Percentiles rank a stretch among this genome's conserved stretches.
Conservation (phyloP, 495 filamentous ascomycete species). For the Daldinia grandis region DNA sequence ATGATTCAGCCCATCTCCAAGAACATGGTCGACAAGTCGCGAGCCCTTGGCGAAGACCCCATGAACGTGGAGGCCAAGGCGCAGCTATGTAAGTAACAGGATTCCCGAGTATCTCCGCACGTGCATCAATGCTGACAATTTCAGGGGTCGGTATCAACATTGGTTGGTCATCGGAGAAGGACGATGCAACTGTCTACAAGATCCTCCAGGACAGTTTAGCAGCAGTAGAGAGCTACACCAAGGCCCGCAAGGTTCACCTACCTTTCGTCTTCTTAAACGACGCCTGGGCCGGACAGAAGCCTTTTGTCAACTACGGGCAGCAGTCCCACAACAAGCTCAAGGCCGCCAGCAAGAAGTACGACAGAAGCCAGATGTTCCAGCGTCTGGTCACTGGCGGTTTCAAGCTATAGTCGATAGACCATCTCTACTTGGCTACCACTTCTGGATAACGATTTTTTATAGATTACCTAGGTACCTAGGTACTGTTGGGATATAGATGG, state of each 20-base stretch:
- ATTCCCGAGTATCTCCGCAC: background rate
- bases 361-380: constrained; percentile 49
- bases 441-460: background rate
- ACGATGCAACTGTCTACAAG: background rate
- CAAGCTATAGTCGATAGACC: background rate
- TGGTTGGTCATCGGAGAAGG: background rate
- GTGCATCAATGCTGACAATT: background rate
- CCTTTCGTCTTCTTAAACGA: constrained; percentile 24
- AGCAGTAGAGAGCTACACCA: constrained; percentile 2
- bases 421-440: background rate
- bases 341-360: constrained; percentile 44
- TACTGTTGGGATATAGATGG: background rate
- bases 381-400: constrained; percentile 29
- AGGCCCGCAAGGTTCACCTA: background rate
- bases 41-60: background rate
- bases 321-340: constrained; percentile 40
- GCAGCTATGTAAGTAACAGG: constrained; percentile 1
- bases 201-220: constrained; percentile 2
- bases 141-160: constrained; percentile 6
- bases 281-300: constrained; percentile 31
- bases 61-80: constrained; percentile 1
- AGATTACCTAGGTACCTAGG: no score
- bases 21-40: constrained; percentile 6
- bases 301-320: constrained; percentile 46
- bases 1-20: constrained; percentile 8